A percentile compares a stretch with the other conserved stretches of the same genome.
Conservation (phyloP, 2,329 filamentous ascomycete species). For the Colletotrichum noveboracense region DNA sequence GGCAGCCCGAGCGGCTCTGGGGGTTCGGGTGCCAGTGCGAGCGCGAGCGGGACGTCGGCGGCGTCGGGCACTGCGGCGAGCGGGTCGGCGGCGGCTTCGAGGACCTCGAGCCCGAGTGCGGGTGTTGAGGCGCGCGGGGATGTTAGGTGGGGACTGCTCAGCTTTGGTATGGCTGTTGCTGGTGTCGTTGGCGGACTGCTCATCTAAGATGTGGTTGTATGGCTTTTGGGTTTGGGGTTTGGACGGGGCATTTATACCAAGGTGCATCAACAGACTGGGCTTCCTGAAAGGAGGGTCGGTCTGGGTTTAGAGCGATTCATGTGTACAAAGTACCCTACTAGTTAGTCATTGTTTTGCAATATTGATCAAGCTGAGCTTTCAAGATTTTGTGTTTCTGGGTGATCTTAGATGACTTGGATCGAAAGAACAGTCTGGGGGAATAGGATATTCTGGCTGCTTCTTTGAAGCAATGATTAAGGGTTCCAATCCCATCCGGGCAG, state of each 20-base stretch:
- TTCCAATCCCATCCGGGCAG: too few species aligned
- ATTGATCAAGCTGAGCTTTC: background rate
- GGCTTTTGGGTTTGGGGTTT: background rate
- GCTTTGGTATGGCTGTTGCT: constrained; percentile 11
- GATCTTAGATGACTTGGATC: accelerated
- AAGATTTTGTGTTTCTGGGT: background rate
- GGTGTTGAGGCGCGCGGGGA: constrained; percentile 13
- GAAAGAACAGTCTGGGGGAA: too few species aligned
- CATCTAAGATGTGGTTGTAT: background rate
- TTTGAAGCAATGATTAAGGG: too few species aligned
- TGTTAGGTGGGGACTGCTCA: constrained; percentile 16
- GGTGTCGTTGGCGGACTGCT: constrained; percentile 17
- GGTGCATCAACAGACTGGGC: background rate
- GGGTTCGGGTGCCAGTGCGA: background rate
- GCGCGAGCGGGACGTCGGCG: background rate
- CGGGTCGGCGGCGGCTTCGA: background rate
- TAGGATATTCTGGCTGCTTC: too few species aligned
- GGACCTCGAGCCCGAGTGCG: background rate
- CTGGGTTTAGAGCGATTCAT: background rate
- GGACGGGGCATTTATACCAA: background rate
- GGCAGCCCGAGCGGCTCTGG: background rate
- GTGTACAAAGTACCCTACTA: constrained; percentile 1
- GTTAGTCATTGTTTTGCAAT: background rate
- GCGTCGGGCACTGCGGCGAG: background rate
- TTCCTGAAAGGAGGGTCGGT: background rate